Conservation (phyloP, 345 rosid species). For the Viola odorata region DNA sequence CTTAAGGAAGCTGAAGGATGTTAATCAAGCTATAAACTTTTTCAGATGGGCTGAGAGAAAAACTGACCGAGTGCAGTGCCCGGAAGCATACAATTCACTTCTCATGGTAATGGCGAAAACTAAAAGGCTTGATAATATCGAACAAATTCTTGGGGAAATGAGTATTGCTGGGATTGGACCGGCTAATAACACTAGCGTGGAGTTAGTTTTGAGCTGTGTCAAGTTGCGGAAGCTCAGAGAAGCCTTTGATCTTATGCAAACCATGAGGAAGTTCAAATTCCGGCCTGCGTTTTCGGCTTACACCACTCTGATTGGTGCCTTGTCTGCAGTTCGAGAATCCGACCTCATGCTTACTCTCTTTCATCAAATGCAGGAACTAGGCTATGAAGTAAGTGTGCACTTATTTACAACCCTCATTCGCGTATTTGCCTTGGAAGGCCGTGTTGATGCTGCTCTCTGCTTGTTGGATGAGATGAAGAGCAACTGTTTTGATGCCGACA, state of each 20-base stretch:
- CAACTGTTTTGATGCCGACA: constrained; percentile 62
- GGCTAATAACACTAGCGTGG: constrained; percentile 41
- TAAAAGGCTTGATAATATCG: constrained; percentile 47
- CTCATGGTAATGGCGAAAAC: constrained; percentile 64
- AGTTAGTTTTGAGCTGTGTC: constrained; percentile 57
- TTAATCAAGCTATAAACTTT: constrained; percentile 47
- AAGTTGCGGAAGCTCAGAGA: constrained; percentile 57
- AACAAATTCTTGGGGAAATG: constrained; percentile 80
- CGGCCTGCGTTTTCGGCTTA: constrained; percentile 93
- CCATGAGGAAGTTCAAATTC: constrained; percentile 84
- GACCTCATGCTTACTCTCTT: constrained; percentile 74
- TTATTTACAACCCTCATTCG: constrained; percentile 84
- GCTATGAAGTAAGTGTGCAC: constrained; percentile 80
- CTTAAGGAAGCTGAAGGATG: constrained; percentile 58
- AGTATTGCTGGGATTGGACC: constrained; percentile 83
- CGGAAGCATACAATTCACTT: constrained; percentile 76
- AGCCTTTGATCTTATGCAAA: constrained; percentile 67
- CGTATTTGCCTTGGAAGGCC: constrained; percentile 71
- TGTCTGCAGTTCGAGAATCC: constrained; percentile 49
- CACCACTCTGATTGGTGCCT: constrained; percentile 82
- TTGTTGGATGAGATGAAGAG: constrained; percentile 92
- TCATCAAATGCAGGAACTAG: constrained; percentile 89
- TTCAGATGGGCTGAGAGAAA: constrained; percentile 76
- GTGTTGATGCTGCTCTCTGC: constrained; percentile 75
- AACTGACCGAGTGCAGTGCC: constrained; percentile 49